A percentile compares a stretch with the other conserved stretches of the same genome.
Evolutionary conservation across 306 rosid genomes (phyloP).

Genomic region (Astragalus membranaceus): DNA sequence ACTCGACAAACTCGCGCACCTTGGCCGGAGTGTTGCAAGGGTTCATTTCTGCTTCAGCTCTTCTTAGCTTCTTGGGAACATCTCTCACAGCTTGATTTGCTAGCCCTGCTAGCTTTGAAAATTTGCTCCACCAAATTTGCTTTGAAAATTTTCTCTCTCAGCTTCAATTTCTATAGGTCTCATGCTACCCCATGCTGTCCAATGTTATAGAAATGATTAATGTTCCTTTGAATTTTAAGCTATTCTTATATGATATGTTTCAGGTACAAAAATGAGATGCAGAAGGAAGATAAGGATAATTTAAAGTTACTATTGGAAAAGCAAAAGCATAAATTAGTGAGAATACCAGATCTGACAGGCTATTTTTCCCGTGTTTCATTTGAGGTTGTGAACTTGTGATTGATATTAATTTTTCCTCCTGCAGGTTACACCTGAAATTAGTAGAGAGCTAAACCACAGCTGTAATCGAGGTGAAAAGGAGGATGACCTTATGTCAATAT

Average conservation of each 20-base stretch:
- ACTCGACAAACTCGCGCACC: too few species aligned
- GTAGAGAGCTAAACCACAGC: conserved; percentile 64
- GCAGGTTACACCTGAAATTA: conserved; percentile 90
- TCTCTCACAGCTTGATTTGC: too few species aligned
- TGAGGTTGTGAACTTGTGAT: neutral
- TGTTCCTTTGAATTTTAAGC: neutral
- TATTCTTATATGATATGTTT: conserved; percentile 20
- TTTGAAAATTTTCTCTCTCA: too few species aligned
- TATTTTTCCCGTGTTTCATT: conserved; percentile 10
- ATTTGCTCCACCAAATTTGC: too few species aligned
- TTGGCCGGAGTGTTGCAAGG: too few species aligned
- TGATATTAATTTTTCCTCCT: conserved; percentile 5
- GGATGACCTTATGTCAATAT: conserved; percentile 50
- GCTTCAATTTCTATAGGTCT: neutral
- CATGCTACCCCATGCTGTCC: neutral
- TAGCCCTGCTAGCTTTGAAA: too few species aligned
- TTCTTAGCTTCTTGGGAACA: too few species aligned
- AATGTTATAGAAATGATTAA: neutral
- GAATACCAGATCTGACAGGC: conserved; percentile 17
- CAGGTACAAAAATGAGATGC: conserved; percentile 87
- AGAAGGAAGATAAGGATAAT: conserved; percentile 64
- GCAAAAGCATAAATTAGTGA: conserved; percentile 73
- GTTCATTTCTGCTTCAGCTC: too few species aligned
- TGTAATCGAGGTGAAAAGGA: conserved; percentile 91
- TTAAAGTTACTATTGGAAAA: conserved; percentile 60